Evolutionary conservation across 2,329 filamentous ascomycete species (phyloP), one percentile per base, ranked within the genome.

Genomic region (Acrocalymma vagum): DNA sequence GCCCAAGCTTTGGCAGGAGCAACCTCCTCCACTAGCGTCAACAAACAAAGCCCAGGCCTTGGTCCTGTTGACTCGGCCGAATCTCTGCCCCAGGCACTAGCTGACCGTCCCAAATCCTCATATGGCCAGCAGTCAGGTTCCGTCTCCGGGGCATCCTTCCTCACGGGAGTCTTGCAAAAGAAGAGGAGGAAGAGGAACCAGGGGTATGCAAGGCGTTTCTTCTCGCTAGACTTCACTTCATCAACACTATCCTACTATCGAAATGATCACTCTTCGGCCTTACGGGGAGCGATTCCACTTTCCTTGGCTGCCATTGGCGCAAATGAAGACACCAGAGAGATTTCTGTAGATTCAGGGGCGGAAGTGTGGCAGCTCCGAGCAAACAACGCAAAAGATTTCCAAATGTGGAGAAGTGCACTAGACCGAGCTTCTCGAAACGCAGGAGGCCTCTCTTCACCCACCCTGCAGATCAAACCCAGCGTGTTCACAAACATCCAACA

Each of bases 221-320:
- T 99, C 72, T 96, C 93, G 0, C 78, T 99, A 38, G 94, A 99
- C 69, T 97, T 92, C 65, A 91, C 88, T 4, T 92, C 93, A 0
- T 95, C 89, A 48, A 97, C 94, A 0, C 76, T 99, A 21, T 97
- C 94, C 0, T 99, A 99, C 74, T 99, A 96, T 67, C 89, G 95
- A 65, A 94, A 93, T 67, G 87, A 90, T 29, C 93, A 95, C 63
- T 96, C 93, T 5, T 95, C 93, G 5, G 91, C 93, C 1, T 77
- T 99, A 28, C 84, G 94, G 45, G 94, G 94, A 13, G 91, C 94
- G 6, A 94, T 99, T 35, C 94, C 94, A 0, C 78, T 99, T 7
- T 94, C 90, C 17, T 75, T 99, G 35, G 94, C 94, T 11, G 94
- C 90, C 4, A 88, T 99, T 44, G 89, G 92, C 3, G 90, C 90